Evolutionary conservation across 495 filamentous ascomycete species (phyloP).

Genomic region (Pyrenula massariospora): DNA sequence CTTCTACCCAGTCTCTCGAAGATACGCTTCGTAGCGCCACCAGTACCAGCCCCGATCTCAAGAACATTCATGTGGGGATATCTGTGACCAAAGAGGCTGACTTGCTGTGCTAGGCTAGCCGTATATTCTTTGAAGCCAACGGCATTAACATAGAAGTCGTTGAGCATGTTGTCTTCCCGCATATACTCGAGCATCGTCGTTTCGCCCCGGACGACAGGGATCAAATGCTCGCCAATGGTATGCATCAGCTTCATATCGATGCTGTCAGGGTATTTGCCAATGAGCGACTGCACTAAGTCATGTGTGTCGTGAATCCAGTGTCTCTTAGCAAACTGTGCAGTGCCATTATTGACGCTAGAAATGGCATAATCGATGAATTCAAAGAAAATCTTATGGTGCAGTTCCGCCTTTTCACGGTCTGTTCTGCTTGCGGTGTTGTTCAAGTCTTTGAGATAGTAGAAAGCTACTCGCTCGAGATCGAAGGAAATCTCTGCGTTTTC

Average conservation of each 20-base stretch:
- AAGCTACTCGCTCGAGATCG: no score
- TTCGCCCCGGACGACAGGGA: constrained; percentile 24
- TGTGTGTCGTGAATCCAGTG: background rate
- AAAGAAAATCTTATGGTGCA: background rate
- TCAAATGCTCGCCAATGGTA: constrained; percentile 23
- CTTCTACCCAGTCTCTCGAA: constrained; percentile 7
- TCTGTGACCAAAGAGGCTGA: constrained; percentile 21
- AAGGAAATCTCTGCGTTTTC: no score
- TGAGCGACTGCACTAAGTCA: background rate
- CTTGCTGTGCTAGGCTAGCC: constrained; percentile 9
- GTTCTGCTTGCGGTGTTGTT: no score
- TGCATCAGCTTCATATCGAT: constrained; percentile 15
- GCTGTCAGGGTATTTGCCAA: constrained; percentile 5
- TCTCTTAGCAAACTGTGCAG: background rate
- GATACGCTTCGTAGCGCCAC: constrained; percentile 26
- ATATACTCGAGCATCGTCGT: constrained; percentile 28
- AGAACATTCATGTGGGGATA: constrained; percentile 21
- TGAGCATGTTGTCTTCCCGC: constrained; percentile 24
- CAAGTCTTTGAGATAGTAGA: no score
- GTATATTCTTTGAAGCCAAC: constrained; percentile 14
- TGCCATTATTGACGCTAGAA: background rate
- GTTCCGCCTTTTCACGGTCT: no score
- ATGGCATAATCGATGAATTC: background rate
- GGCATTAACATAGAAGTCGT: constrained; percentile 21
- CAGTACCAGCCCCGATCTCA: constrained; percentile 30